A percentile compares a stretch with the other conserved stretches of the same genome.
Conservation (phyloP, 805 yeast species). For the Wickerhamiella allomyrinae region DNA sequence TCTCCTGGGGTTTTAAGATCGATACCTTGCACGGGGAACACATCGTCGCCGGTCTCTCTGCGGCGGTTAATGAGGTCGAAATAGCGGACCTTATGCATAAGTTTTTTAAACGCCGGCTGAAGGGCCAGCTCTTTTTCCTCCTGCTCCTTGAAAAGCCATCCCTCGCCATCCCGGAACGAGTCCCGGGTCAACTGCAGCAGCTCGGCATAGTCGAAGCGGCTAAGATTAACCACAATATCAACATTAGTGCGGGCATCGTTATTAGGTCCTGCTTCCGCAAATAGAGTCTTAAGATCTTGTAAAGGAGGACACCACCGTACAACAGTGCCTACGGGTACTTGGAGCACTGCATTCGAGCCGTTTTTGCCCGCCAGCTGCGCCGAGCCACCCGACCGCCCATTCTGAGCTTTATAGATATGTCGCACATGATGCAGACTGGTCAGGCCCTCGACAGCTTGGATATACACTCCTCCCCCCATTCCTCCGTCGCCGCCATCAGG, state of each 20-base stretch:
- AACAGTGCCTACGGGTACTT: slow-evolving; percentile 86
- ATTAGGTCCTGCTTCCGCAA: slow-evolving; percentile 17
- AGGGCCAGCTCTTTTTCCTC: slow-evolving; percentile 54
- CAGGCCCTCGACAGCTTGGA: slow-evolving; percentile 62
- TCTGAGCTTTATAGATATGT: slow-evolving; percentile 53
- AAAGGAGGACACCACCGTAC: slow-evolving; percentile 43
- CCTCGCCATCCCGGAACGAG: slow-evolving; percentile 54
- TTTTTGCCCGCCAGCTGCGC: slow-evolving; percentile 75
- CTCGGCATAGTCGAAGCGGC: slow-evolving; percentile 13
- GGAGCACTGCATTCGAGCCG: slow-evolving; percentile 65
- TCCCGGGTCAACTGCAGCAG: slow-evolving; percentile 45
- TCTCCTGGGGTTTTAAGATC: slow-evolving; percentile 49
- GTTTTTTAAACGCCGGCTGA: slow-evolving; percentile 49
- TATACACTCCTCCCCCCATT: slow-evolving; percentile 72
- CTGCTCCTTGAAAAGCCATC: slow-evolving; percentile 79
- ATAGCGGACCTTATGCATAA: slow-evolving; percentile 47
- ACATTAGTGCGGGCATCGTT: slow-evolving; percentile 3
- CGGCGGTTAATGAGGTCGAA: slow-evolving; percentile 46
- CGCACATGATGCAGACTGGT: slow-evolving; percentile 57
- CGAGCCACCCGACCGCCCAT: slow-evolving; percentile 58
- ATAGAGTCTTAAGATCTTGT: slow-evolving; percentile 8
- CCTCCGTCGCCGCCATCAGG: slow-evolving; percentile 99
- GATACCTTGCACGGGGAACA: slow-evolving; percentile 67
- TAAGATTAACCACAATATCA: slow-evolving; percentile 13
- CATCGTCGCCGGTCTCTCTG: slow-evolving; percentile 48